phyloP scores from a whole-genome alignment of 148 eudicot genomes.

The Dysphania ambrosioides region DNA sequence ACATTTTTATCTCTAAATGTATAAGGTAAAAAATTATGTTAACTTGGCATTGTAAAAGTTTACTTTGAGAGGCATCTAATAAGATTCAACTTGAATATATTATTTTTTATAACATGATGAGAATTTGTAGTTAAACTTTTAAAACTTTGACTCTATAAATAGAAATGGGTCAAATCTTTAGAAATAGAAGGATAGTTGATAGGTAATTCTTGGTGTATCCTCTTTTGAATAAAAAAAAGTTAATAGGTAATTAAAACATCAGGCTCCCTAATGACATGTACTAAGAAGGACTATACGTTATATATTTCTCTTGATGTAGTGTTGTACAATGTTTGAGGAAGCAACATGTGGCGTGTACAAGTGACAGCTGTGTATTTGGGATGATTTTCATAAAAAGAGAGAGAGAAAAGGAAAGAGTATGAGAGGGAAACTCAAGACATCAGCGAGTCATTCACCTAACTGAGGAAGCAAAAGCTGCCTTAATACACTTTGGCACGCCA shows the following conservation, averaged over 20 bases:
- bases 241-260: neutral
- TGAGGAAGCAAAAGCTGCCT: slow-evolving; percentile 18
- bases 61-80: too few relatives aligned
- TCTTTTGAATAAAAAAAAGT: too few relatives aligned
- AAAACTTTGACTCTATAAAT: too few relatives aligned
- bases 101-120: too few relatives aligned
- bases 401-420: slow-evolving; percentile 4
- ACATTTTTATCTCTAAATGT: too few relatives aligned
- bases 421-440: neutral
- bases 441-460: neutral
- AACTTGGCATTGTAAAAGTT: too few relatives aligned
- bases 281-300: neutral
- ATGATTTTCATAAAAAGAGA: neutral
- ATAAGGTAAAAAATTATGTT: too few relatives aligned
- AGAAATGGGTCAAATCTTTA: too few relatives aligned
- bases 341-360: neutral
- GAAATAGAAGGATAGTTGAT: too few relatives aligned
- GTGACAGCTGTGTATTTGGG: neutral
- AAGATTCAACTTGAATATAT: too few relatives aligned
- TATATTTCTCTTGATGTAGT: neutral
- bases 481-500: slow-evolving; percentile 24
- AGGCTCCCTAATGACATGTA: neutral
- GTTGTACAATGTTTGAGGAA: neutral
- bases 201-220: too few relatives aligned
- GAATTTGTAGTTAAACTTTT: too few relatives aligned